A percentile compares a stretch with the other conserved stretches of the same genome.
These are phyloP conservation scores for Lepidium africanum DNA, from an alignment of 345 rosid species.

Conservation along the genomic window DNA sequence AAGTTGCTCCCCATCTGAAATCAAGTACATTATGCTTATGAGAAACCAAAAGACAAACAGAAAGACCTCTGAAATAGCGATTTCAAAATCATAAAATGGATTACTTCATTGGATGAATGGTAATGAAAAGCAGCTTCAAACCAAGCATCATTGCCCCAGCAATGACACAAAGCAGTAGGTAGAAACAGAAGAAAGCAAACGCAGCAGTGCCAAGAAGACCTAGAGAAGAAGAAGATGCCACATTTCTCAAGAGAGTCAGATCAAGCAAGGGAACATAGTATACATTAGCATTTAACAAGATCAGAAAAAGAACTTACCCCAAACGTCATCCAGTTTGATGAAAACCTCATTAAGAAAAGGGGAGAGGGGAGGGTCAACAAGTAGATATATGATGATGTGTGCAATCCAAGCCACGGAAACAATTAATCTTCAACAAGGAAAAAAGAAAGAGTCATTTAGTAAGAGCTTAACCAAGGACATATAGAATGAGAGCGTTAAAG, in stretches of 20 bases:
- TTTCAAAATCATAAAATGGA: neutral
- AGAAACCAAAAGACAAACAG: slow-evolving; percentile 16
- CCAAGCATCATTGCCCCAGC: slow-evolving; percentile 99
- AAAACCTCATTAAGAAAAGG: slow-evolving; percentile 90
- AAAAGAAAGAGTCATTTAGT: neutral
- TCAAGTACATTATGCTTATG: slow-evolving; percentile 11
- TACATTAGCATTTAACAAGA: neutral
- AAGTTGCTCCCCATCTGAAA: slow-evolving; percentile 95
- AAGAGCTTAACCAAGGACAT: neutral
- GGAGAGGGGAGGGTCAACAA: slow-evolving; percentile 77
- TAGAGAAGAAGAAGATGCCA: slow-evolving; percentile 22
- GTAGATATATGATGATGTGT: slow-evolving; percentile 79
- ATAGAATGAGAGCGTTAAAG: neutral
- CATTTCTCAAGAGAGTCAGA: neutral
- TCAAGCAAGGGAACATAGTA: neutral
- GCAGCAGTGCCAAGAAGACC: slow-evolving; percentile 96
- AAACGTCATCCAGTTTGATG: slow-evolving; percentile 87
- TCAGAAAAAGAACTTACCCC: slow-evolving; percentile 54
- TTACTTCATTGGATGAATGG: slow-evolving; percentile 98
- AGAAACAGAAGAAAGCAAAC: slow-evolving; percentile 96
- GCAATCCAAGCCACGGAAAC: slow-evolving; percentile 96
- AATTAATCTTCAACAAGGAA: slow-evolving; percentile 48
- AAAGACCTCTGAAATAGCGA: neutral
- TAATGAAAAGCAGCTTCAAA: slow-evolving; percentile 78
- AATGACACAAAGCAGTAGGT: slow-evolving; percentile 84